Evolutionary conservation across 805 yeast species (phyloP), one percentile per base, ranked within the genome.

Genomic region (Candida hispaniensis): DNA sequence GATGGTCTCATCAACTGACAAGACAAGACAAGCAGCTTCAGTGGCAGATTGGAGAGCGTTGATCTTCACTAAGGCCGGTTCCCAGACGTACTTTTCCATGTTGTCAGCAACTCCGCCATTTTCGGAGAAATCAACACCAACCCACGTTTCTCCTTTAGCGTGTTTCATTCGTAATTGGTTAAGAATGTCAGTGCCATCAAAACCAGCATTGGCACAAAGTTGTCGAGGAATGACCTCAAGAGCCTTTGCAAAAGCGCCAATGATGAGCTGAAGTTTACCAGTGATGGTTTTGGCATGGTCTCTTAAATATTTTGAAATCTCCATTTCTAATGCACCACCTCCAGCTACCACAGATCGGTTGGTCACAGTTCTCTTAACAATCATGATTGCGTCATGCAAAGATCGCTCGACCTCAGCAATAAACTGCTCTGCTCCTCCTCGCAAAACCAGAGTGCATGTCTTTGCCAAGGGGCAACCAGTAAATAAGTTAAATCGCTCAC

Each of bases 271-370:
- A 60, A 88, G 95, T 59, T 91, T 88, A 24, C 98, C 98, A 14
- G 94, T 83, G 48, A 91, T 80, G 12, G 82, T 71, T 51, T 78
- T 76, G 14, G 96, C 75, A 51, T 76, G 71, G 48, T 83, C 94
- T 51, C 98, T 73, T 48, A 91, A 67, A 55, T 79, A 73, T 55
- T 74, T 82, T 22, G 96, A 85, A 24, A 91, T 53, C 55, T 91
- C 97, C 98, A 91, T 91, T 60, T 91, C 98, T 44, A 85, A 79
- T 20, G 99, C 99, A 44, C 99, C 99, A 45, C 99, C 99, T 43
- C 99, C 99, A 9, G 94, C 97, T 40, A 91, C 98, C 46, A 91
- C 75, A 17, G 72, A 63, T 51, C 75, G 79, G 55, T 86, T 86
- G 52, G 80, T 76, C 25, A 91, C 73, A 2, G 97, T 93, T 49